phyloP scores from a whole-genome alignment of 345 rosid genomes.

The Luvunga scandens region DNA sequence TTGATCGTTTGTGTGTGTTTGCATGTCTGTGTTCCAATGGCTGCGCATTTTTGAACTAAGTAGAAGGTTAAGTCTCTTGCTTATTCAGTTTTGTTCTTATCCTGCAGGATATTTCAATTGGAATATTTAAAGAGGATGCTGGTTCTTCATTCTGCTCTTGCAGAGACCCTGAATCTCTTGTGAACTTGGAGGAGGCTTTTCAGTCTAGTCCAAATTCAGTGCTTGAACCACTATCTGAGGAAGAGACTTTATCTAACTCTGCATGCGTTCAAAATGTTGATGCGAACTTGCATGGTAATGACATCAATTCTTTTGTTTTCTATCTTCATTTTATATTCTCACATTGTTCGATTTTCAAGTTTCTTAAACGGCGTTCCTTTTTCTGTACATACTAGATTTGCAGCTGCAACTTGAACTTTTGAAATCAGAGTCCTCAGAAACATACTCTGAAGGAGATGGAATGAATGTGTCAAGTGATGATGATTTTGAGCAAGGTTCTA shows the following conservation, averaged over 20 bases:
- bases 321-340: neutral
- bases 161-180: conserved; percentile 45
- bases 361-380: neutral
- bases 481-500: conserved; percentile 33
- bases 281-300: conserved; percentile 42
- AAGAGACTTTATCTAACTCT: conserved; percentile 27
- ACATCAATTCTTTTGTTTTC: neutral
- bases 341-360: neutral
- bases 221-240: conserved; percentile 43
- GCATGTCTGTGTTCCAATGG: neutral
- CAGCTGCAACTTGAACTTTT: conserved; percentile 45
- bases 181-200: conserved; percentile 46
- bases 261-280: conserved; percentile 29
- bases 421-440: conserved; percentile 48
- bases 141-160: conserved; percentile 37
- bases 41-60: neutral
- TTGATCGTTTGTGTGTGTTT: too few relatives aligned
- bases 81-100: neutral
- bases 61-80: neutral
- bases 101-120: conserved; percentile 28
- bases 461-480: conserved; percentile 66
- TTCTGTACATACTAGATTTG: conserved; percentile 29
- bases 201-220: conserved; percentile 91
- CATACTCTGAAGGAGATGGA: conserved; percentile 47
- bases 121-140: conserved; percentile 36